Conservation (phyloP, 2,329 filamentous ascomycete species). For the Lecanicillium sp. region DNA sequence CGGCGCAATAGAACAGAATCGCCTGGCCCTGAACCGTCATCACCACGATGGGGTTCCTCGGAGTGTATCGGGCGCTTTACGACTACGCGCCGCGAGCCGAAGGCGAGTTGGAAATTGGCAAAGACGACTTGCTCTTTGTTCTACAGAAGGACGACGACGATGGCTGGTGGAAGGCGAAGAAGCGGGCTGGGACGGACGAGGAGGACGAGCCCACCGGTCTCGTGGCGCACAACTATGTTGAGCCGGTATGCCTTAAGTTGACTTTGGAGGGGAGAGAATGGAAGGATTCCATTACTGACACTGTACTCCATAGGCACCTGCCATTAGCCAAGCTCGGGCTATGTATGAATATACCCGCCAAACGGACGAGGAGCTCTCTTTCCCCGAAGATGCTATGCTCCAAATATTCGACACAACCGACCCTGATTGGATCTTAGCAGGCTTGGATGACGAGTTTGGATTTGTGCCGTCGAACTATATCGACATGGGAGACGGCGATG, state of each 20-base stretch:
- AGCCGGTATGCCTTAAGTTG: conserved; percentile 55
- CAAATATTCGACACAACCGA: conserved; percentile 85
- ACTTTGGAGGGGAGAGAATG: not conserved
- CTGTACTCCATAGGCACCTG: conserved; percentile 44
- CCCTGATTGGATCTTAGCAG: conserved; percentile 93
- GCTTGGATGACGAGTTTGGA: conserved; percentile 75
- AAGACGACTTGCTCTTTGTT: conserved; percentile 84
- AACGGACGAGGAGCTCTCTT: conserved; percentile 95
- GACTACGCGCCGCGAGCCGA: conserved; percentile 84
- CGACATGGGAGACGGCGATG: conserved; percentile 50
- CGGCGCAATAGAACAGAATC: not conserved
- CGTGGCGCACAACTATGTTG: conserved; percentile 90
- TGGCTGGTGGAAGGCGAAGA: conserved; percentile 96
- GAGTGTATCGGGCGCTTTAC: conserved; percentile 84
- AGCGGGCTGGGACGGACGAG: conserved; percentile 72
- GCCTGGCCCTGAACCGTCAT: conserved; percentile 12
- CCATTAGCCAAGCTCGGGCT: conserved; percentile 68
- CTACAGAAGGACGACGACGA: conserved; percentile 70
- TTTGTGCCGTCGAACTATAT: conserved; percentile 97
- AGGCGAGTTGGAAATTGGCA: conserved; percentile 74
- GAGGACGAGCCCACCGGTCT: conserved; percentile 87
- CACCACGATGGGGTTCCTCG: conserved; percentile 79
- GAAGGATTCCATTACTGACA: conserved; percentile 3
- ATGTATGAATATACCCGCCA: conserved; percentile 97
- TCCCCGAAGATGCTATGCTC: conserved; percentile 77